Evolutionary conservation across 345 rosid species (phyloP).

Genomic region (Arabis alpina): DNA sequence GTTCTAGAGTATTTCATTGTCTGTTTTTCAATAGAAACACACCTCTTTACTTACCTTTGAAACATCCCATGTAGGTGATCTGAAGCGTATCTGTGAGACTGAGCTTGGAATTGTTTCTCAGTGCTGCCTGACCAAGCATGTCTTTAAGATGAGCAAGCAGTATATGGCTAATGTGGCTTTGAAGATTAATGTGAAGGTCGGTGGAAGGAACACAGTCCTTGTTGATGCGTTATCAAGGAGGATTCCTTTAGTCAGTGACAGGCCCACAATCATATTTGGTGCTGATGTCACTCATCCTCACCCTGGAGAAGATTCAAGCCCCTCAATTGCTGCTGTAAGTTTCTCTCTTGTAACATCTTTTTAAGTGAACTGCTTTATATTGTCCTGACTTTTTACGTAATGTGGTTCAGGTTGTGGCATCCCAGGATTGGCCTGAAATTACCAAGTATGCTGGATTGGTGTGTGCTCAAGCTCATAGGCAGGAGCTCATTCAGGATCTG

Average conservation of each 20-base stretch:
- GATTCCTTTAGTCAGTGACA: slow-evolving; percentile 93
- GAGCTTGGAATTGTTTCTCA: slow-evolving; percentile 97
- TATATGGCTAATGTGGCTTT: slow-evolving; percentile 93
- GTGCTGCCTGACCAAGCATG: slow-evolving; percentile 94
- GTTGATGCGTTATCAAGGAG: slow-evolving; percentile 91
- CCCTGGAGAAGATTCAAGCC: slow-evolving; percentile 99
- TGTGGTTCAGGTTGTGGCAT: slow-evolving; percentile 84
- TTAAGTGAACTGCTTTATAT: neutral
- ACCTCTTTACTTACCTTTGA: slow-evolving; percentile 1
- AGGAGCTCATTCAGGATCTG: slow-evolving; percentile 97
- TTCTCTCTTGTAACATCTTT: neutral
- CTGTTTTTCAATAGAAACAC: neutral
- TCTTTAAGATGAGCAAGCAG: slow-evolving; percentile 82
- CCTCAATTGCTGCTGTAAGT: slow-evolving; percentile 98
- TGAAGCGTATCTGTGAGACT: slow-evolving; percentile 96
- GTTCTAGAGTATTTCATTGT: neutral
- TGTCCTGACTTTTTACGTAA: neutral
- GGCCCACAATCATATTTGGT: slow-evolving; percentile 96
- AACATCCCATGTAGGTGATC: slow-evolving; percentile 68
- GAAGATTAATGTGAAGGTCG: slow-evolving; percentile 98
- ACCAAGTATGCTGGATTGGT: slow-evolving; percentile 98
- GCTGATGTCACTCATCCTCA: slow-evolving; percentile 99
- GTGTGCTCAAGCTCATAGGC: slow-evolving; percentile 98
- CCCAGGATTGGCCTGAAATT: slow-evolving; percentile 99
- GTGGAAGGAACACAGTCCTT: slow-evolving; percentile 96